Evolutionary conservation across 768 basidiomycete species (phyloP).

Genomic region (Suillus paluster): DNA sequence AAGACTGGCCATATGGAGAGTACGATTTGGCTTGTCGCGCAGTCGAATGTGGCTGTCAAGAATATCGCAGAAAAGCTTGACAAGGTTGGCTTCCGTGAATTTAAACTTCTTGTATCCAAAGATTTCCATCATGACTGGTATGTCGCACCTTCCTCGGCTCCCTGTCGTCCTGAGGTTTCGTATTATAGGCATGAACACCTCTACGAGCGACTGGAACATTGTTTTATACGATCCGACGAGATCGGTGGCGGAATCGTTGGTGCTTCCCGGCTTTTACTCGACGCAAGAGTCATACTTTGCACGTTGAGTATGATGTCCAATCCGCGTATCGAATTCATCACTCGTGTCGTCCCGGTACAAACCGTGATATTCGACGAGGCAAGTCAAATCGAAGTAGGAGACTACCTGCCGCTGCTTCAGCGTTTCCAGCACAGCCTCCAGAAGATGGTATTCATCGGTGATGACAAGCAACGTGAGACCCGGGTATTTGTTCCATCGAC

Average conservation of each 20-base stretch:
- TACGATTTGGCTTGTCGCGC: constrained; percentile 46
- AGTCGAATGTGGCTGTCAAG: constrained; percentile 57
- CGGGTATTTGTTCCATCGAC: not conserved
- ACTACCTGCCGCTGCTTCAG: constrained; percentile 42
- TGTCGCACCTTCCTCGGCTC: constrained; percentile 10
- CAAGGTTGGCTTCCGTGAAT: constrained; percentile 34
- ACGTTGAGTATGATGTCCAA: constrained; percentile 53
- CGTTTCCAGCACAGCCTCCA: constrained; percentile 27
- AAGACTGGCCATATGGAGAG: constrained; percentile 11
- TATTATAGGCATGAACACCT: constrained; percentile 54
- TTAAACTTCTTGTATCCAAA: constrained; percentile 46
- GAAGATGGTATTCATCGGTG: constrained; percentile 46
- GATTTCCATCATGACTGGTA: constrained; percentile 53
- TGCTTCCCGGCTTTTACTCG: constrained; percentile 34
- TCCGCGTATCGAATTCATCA: constrained; percentile 14
- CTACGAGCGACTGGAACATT: constrained; percentile 38
- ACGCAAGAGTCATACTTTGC: constrained; percentile 46
- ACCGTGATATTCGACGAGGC: constrained; percentile 52
- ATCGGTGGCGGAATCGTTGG: constrained; percentile 24
- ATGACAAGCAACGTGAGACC: constrained; percentile 43
- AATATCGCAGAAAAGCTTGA: constrained; percentile 53
- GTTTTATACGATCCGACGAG: constrained; percentile 43
- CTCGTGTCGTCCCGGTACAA: constrained; percentile 37
- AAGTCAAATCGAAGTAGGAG: constrained; percentile 46
- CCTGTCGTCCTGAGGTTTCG: constrained; percentile 1